Evolutionary conservation across 2,329 filamentous ascomycete species (phyloP), one percentile per base, ranked within the genome.

Genomic region (Fusarium austroafricanum): DNA sequence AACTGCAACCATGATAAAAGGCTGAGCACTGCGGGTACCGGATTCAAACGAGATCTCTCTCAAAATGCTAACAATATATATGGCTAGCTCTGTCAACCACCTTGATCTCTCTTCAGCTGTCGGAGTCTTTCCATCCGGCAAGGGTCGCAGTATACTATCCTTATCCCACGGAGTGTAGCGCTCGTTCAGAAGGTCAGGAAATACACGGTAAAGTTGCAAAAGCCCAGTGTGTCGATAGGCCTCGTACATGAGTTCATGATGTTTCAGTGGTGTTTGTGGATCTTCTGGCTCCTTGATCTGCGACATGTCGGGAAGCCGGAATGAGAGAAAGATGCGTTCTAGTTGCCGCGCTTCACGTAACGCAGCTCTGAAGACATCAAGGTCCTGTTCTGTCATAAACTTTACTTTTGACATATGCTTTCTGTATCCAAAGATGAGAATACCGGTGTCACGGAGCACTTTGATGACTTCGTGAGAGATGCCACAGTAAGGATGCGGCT

Each of bases 1-100:
- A 9, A 57, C 37, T 2, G 55, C 52, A 4, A 59, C 52, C 55
- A 57, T 59, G 5, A 57, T 55, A 6, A 59, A 59, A 1, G 55
- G 55, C 5, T 59, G 55, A 5, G 52, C 55, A 33, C 55, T 59
- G n/a, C 55, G 55, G 6, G 55, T 59, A 4, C 40, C 33, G 26
- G 55, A 59, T n/a, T 59, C 55, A 4, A 59, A 59, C 1, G 55
- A 40, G 7, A 59, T 59, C 1, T 47, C 12, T 8, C 33, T 52
- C 20, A 59, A 17, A 2, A 59, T 35, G 4, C n/a, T 10, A 12
- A 47, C 20, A 2, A 47, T 35, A 28, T 59, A 20, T 7, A 59
- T 14, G 10, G 52, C 20, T 17, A 59, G 14, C 3, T 47, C n/a
- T 2, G 40, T 59, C 5, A 57, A 52, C 55, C 55, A 59, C 5